These are phyloP conservation scores for Clathrus columnatus DNA, from an alignment of 768 basidiomycete species.

Conservation along the genomic window DNA sequence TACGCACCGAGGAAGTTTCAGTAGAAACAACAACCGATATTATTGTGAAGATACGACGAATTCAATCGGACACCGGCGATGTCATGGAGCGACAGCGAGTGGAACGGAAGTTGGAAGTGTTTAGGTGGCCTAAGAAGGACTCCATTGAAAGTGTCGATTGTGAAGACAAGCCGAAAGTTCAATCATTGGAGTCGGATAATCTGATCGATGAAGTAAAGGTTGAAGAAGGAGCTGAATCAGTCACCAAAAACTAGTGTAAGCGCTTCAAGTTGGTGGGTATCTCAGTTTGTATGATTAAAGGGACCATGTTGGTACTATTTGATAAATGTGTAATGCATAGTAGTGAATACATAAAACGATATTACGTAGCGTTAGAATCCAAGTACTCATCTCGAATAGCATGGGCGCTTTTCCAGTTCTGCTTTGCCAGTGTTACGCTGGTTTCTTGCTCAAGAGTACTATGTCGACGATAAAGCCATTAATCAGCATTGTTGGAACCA, in stretches of 20 bases:
- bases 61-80: slow-evolving; percentile 34
- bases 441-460: neutral
- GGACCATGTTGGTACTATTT: too few species aligned
- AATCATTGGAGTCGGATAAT: neutral
- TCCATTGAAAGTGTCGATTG: neutral
- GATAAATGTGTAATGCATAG: too few species aligned
- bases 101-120: slow-evolving; percentile 58
- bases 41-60: slow-evolving; percentile 50
- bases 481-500: slow-evolving; percentile 86
- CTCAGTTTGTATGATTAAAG: too few species aligned
- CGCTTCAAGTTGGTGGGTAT: too few species aligned
- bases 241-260: too few species aligned
- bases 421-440: too few species aligned
- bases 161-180: neutral
- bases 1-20: slow-evolving; percentile 21
- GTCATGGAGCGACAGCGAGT: slow-evolving; percentile 55
- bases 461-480: slow-evolving; percentile 42
- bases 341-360: too few species aligned
- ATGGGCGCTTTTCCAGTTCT: too few species aligned
- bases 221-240: neutral
- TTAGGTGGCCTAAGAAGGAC: slow-evolving; percentile 39
- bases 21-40: slow-evolving; percentile 41
- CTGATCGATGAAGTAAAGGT: neutral
- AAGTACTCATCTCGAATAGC: too few species aligned
- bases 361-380: too few species aligned